phyloP scores from a whole-genome alignment of 768 basidiomycete species.

The Leccinum ochraceum region DNA sequence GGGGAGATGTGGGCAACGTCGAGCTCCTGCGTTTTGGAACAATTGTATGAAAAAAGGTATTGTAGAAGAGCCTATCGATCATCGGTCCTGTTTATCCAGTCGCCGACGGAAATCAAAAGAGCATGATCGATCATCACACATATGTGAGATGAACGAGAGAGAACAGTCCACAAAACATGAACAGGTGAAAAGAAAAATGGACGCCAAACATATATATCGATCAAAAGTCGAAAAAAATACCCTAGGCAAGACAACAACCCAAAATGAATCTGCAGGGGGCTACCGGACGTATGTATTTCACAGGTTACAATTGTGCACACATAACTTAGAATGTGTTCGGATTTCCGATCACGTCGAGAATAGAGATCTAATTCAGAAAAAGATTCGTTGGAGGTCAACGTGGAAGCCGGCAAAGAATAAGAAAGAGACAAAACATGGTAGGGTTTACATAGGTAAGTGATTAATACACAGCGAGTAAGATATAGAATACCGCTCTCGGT shows the following conservation, averaged over 20 bases:
- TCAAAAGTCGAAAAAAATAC: neutral
- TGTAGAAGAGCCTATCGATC: too few relatives aligned
- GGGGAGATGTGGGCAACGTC: neutral
- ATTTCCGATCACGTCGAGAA: neutral
- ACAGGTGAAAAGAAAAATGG: neutral
- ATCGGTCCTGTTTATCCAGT: neutral
- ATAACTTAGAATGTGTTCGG: neutral
- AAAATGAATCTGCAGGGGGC: neutral
- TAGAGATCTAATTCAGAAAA: conserved; percentile 2
- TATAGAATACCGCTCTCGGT: conserved; percentile 20
- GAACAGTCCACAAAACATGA: neutral
- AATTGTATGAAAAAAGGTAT: too few relatives aligned
- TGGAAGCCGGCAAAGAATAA: neutral
- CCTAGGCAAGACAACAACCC: neutral
- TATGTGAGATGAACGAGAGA: neutral
- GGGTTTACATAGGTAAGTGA: conserved; percentile 26
- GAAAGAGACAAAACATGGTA: neutral
- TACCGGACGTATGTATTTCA: neutral
- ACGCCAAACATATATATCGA: neutral
- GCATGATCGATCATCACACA: neutral
- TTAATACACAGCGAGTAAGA: conserved; percentile 28
- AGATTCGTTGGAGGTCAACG: neutral
- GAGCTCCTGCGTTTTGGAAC: neutral
- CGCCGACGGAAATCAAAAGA: neutral
- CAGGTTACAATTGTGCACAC: neutral